phyloP scores from a whole-genome alignment of 225 moss, liverwort and hornwort species.

The Pleurozium schreberi region DNA sequence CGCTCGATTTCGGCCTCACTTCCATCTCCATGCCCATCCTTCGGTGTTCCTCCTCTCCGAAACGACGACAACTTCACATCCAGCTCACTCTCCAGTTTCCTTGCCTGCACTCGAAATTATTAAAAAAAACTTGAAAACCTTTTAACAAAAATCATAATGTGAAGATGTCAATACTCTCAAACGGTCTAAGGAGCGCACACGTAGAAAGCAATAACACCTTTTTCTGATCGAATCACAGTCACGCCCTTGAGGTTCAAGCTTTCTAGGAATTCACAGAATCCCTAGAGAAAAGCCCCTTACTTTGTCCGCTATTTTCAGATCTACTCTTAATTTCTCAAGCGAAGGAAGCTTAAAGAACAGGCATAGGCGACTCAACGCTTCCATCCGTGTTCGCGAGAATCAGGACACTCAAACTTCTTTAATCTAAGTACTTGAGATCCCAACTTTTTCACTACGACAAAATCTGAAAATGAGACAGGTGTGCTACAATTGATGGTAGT shows the following conservation, averaged over 20 bases:
- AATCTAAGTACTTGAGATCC: neutral
- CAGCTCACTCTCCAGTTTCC: conserved; percentile 73
- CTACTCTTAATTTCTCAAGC: neutral
- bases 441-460: neutral
- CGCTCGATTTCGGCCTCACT: conserved; percentile 50
- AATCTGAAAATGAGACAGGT: neutral
- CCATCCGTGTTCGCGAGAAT: neutral
- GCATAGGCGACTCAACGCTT: neutral
- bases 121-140: neutral
- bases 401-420: neutral
- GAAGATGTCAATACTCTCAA: neutral
- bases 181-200: neutral
- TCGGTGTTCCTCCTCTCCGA: conserved; percentile 43
- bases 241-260: neutral
- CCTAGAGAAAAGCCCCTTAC: neutral
- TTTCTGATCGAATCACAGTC: neutral
- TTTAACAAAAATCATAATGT: neutral
- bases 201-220: neutral
- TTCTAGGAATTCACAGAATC: neutral
- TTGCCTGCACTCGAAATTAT: conserved; percentile 29
- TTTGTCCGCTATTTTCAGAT: neutral
- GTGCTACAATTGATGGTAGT: neutral
- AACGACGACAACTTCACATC: conserved; percentile 62
- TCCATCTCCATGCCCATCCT: conserved; percentile 38
- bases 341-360: neutral